These are phyloP conservation scores for Candida tetrigidarum DNA, from an alignment of 1,139 yeast genomes.

Conservation along the genomic window DNA sequence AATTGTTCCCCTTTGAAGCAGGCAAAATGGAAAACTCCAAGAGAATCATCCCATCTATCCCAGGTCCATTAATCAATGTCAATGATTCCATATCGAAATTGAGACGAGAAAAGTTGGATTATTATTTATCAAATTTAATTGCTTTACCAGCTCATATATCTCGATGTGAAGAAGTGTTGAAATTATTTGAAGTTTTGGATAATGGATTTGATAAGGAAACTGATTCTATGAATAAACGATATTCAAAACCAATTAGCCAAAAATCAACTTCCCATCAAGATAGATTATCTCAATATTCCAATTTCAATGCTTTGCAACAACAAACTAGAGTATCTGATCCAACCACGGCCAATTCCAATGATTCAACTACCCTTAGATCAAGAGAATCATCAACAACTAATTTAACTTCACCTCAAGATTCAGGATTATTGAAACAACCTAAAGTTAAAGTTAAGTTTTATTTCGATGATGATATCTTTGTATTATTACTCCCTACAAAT, in stretches of 20 bases:
- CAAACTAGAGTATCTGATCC: constrained; percentile 18
- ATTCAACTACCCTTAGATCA: constrained; percentile 22
- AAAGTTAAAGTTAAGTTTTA: constrained; percentile 80
- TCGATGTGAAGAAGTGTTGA: constrained; percentile 67
- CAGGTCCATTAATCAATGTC: constrained; percentile 94
- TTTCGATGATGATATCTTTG: constrained; percentile 89
- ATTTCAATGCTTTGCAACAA: constrained; percentile 13
- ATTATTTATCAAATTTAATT: constrained; percentile 76
- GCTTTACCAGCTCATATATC: constrained; percentile 80
- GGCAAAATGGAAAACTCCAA: constrained; percentile 77
- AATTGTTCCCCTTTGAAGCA: constrained; percentile 89
- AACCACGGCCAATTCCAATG: constrained; percentile 32
- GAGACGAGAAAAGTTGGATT: constrained; percentile 83
- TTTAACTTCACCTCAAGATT: constrained; percentile 8
- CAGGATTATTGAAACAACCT: constrained; percentile 18
- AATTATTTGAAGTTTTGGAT: constrained; percentile 68
- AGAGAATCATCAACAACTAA: constrained; percentile 16
- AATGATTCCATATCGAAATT: constrained; percentile 87
- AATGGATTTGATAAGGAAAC: constrained; percentile 55
- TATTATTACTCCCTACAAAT: constrained; percentile 70
- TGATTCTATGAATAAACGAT: constrained; percentile 24
- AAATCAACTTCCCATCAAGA: constrained; percentile 49
- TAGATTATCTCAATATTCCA: constrained; percentile 47
- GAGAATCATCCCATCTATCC: constrained; percentile 90
- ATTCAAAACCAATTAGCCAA: constrained; percentile 44